Conservation (phyloP, 768 basidiomycete species). For the Hydnum rufescens region DNA sequence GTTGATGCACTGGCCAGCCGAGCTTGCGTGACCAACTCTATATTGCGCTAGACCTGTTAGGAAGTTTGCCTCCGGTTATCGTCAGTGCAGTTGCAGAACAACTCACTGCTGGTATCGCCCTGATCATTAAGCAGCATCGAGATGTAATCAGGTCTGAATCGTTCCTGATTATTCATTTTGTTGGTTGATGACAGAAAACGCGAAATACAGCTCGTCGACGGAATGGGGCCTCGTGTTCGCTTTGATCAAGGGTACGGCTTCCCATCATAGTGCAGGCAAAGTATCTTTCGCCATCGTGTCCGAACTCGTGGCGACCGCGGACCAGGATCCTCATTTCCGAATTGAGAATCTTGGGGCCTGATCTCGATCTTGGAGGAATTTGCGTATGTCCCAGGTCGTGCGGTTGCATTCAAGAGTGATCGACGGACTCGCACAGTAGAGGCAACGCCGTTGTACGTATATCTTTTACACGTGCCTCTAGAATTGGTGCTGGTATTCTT, state of each 20-base stretch:
- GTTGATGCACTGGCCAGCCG: slow-evolving; percentile 27
- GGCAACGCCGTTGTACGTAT: slow-evolving; percentile 3
- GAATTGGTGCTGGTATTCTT: background rate
- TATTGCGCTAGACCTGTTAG: slow-evolving; percentile 77
- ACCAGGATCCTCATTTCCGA: slow-evolving; percentile 34
- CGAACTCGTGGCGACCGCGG: slow-evolving; percentile 40
- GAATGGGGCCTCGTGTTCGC: slow-evolving; percentile 93
- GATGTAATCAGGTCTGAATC: slow-evolving; percentile 40
- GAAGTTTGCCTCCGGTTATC: slow-evolving; percentile 55
- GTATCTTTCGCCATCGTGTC: slow-evolving; percentile 65
- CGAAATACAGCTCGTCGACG: slow-evolving; percentile 70
- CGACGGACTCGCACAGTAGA: slow-evolving; percentile 19
- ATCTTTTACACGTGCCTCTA: background rate
- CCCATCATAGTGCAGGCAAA: slow-evolving; percentile 73
- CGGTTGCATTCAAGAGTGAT: slow-evolving; percentile 31
- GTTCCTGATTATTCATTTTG: too few relatives aligned
- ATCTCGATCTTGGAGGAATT: slow-evolving; percentile 74
- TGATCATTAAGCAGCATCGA: slow-evolving; percentile 59
- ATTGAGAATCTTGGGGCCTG: slow-evolving; percentile 65
- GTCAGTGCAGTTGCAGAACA: slow-evolving; percentile 80
- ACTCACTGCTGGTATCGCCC: slow-evolving; percentile 56
- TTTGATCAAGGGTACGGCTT: slow-evolving; percentile 64
- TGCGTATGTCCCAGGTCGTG: slow-evolving; percentile 47
- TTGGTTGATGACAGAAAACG: slow-evolving; percentile 1
- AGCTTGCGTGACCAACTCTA: slow-evolving; percentile 84